Conservation (phyloP, 2,329 filamentous ascomycete species). For the Ascochyta pisi region DNA sequence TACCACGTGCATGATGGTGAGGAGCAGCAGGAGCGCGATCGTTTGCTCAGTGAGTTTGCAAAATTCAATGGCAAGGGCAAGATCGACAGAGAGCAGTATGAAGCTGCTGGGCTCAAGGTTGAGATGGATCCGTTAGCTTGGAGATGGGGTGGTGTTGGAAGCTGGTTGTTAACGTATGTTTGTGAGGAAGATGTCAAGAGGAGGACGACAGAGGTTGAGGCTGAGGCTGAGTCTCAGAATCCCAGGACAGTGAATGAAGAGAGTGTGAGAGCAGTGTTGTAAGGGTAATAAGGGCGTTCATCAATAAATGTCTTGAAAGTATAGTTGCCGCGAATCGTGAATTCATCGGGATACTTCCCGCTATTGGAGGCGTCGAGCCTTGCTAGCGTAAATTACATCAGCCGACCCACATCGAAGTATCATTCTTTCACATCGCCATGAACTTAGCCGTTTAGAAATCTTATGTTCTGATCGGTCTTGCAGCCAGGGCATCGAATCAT, state of each 20-base stretch:
- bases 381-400: neutral
- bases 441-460: neutral
- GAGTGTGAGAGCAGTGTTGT: conserved; percentile 30
- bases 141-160: conserved; percentile 46
- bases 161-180: conserved; percentile 46
- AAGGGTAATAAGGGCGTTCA: neutral
- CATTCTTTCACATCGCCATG: neutral
- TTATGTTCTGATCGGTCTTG: neutral
- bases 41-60: conserved; percentile 34
- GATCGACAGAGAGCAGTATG: conserved; percentile 25
- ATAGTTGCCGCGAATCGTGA: too few relatives aligned
- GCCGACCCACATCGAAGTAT: neutral
- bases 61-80: conserved; percentile 39
- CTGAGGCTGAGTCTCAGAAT: conserved; percentile 2
- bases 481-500: neutral
- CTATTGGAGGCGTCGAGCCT: neutral
- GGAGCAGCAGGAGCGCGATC: conserved; percentile 63
- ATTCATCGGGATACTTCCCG: too few relatives aligned
- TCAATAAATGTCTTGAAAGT: too few relatives aligned
- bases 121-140: conserved; percentile 46
- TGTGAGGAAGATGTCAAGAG: conserved; percentile 44
- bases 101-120: conserved; percentile 28
- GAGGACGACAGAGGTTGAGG: conserved; percentile 35
- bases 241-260: conserved; percentile 9
- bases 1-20: conserved; percentile 67